These are phyloP conservation scores for Apiospora saccharicola DNA, from an alignment of 2,329 filamentous ascomycete genomes.

Conservation along the genomic window DNA sequence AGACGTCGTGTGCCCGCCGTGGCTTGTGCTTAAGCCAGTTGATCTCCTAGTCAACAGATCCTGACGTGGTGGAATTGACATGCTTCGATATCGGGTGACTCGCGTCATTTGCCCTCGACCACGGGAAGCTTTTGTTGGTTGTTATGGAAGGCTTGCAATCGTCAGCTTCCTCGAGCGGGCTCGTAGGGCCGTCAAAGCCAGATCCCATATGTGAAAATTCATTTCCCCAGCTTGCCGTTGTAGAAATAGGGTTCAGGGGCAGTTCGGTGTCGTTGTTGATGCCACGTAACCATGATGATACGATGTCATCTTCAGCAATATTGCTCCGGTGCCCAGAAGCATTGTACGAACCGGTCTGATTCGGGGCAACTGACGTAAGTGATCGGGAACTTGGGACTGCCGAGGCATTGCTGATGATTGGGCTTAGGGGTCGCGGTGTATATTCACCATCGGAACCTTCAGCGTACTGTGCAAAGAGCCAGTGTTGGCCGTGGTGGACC, in stretches of 20 bases:
- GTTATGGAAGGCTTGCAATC: neutral
- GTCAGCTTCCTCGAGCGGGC: neutral
- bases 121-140: neutral
- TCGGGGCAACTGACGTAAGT: neutral
- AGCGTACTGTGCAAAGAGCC: neutral
- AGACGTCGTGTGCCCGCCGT: slow-evolving; percentile 38
- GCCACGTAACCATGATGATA: neutral
- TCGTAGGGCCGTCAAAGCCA: slow-evolving; percentile 19
- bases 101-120: neutral
- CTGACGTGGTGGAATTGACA: slow-evolving; percentile 24
- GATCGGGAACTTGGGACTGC: neutral
- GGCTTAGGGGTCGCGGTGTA: neutral
- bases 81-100: neutral
- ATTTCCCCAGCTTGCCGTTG: neutral
- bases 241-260: no score
- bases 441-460: neutral
- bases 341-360: neutral
- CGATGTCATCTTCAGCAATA: neutral
- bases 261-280: neutral
- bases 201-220: neutral
- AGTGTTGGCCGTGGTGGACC: neutral
- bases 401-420: neutral
- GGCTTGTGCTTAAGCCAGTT: slow-evolving; percentile 38
- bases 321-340: neutral
- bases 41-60: slow-evolving; percentile 39